Evolutionary conservation across 768 basidiomycete species (phyloP), one percentile per base, ranked within the genome.

Genomic region (Russula olivacea): DNA sequence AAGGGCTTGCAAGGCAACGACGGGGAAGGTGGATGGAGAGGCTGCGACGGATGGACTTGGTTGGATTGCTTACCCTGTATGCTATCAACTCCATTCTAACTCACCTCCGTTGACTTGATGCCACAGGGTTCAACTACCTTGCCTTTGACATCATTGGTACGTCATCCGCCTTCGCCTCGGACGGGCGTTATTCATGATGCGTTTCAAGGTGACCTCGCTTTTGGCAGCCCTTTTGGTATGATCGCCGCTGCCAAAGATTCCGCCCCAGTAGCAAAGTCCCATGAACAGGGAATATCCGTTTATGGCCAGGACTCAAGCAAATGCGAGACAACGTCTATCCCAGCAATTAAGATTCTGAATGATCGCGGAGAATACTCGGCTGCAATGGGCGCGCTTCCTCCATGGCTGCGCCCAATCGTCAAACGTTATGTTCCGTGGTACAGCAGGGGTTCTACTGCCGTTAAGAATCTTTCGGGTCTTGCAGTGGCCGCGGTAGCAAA

Each of bases 191-290:
- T 32, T 70, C 2, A 69, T 15, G 19, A 19, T 36, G 12, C 23
- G 0, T 14, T 6, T 15, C 21, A 17, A 75, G 74, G 78, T 25
- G 89, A 93, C 71, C 80, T 92, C 14, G 87, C 90, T 0, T 93
- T 93, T 67, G 92, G 91, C 1, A 81, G 81, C 2, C 88, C 92
- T 0, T 94, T 94, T 67, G 91, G 90, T 15, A 94, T 94, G 91
- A 76, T 94, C 59, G 70, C 81, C 48, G 81, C 85, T 7, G 86
- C 80, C n/a, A 82, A 83, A 59, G 91, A 93, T 69, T 78, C 81
- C n/a, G 89, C 86, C 2, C 76, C 83, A 3, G 85, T 88, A 2
- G 85, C 88, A 12, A 79, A 78, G n/a, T 76, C 80, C 32, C 80
- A 80, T 40, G 66, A 77, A 53, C 76, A 76, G 11, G 82, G 78